Evolutionary conservation across 169 alveolate species (phyloP).

Genomic region (Plasmodium gallinaceum): DNA sequence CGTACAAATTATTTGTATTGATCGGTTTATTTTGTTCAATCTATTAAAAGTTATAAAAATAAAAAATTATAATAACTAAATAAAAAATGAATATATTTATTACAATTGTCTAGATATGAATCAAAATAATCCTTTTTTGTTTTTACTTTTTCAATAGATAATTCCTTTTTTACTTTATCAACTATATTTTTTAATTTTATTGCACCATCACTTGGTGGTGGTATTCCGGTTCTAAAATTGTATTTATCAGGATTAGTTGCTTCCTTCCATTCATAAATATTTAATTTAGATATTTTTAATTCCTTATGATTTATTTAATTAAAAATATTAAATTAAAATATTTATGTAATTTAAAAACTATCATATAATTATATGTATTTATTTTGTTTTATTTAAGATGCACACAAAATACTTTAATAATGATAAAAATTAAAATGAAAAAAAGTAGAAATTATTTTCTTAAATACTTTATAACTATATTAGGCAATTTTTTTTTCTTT

Average conservation of each 20-base stretch:
- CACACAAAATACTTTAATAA: too few relatives aligned
- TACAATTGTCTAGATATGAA: not conserved
- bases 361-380: not conserved
- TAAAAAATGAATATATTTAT: not conserved
- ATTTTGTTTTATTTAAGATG: too few relatives aligned
- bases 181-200: slow-evolving; percentile 89
- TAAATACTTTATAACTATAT: too few relatives aligned
- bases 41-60: slow-evolving; percentile 71
- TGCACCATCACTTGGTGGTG: slow-evolving; percentile 92
- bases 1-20: slow-evolving; percentile 82
- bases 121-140: not conserved
- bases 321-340: too few relatives aligned
- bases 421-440: too few relatives aligned
- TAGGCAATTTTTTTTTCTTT: too few relatives aligned
- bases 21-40: slow-evolving; percentile 81
- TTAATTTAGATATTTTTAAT: slow-evolving; percentile 84
- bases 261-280: slow-evolving; percentile 89
- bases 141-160: slow-evolving; percentile 86
- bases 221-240: slow-evolving; percentile 94
- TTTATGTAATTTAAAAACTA: not conserved
- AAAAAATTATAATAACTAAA: not conserved
- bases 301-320: slow-evolving; percentile 42
- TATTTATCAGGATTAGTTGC: slow-evolving; percentile 93
- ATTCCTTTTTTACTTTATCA: slow-evolving; percentile 88
- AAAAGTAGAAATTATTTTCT: too few relatives aligned